A percentile compares a stretch with the other conserved stretches of the same genome.
phyloP scores from a whole-genome alignment of 2,329 filamentous ascomycete species.

The Fusarium algeriense region DNA sequence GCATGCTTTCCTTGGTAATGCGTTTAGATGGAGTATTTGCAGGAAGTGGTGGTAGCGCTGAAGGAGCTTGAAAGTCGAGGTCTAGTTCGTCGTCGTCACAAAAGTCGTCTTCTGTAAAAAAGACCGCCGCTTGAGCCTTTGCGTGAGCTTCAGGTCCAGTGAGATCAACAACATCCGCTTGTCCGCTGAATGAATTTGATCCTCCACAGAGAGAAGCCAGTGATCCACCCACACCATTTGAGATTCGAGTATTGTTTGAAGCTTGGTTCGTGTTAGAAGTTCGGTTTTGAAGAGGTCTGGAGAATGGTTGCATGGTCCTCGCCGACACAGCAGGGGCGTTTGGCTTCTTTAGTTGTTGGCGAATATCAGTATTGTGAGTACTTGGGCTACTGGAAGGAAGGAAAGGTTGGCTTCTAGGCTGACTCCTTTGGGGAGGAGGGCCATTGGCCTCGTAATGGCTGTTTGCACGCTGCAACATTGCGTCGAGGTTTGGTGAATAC shows the following conservation, averaged over 20 bases:
- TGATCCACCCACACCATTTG: constrained; percentile 41
- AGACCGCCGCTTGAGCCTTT: constrained; percentile 57
- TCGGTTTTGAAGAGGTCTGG: constrained; percentile 47
- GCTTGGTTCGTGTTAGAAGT: constrained; percentile 51
- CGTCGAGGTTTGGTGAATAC: constrained; percentile 35
- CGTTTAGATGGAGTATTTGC: constrained; percentile 35
- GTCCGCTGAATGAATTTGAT: constrained; percentile 61
- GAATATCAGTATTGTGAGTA: constrained; percentile 60
- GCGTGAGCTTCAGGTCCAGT: constrained; percentile 46
- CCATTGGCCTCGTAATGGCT: constrained; percentile 55
- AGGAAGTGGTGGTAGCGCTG: constrained; percentile 59
- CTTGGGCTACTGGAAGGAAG: constrained; percentile 69
- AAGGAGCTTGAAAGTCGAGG: constrained; percentile 73
- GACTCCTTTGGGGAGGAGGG: constrained; percentile 49
- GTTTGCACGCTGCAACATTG: constrained; percentile 55
- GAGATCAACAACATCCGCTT: constrained; percentile 52
- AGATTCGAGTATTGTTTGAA: constrained; percentile 23
- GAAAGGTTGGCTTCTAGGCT: constrained; percentile 61
- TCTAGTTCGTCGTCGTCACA: constrained; percentile 85
- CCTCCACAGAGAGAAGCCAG: constrained; percentile 59
- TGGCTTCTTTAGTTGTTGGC: constrained; percentile 63
- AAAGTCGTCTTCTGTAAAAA: constrained; percentile 85
- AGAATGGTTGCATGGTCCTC: constrained; percentile 51
- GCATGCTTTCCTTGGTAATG: constrained; percentile 43
- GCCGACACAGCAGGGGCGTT: constrained; percentile 55